These are phyloP conservation scores for Asclepias syriaca DNA, from an alignment of 257 asterid genomes.

Conservation along the genomic window DNA sequence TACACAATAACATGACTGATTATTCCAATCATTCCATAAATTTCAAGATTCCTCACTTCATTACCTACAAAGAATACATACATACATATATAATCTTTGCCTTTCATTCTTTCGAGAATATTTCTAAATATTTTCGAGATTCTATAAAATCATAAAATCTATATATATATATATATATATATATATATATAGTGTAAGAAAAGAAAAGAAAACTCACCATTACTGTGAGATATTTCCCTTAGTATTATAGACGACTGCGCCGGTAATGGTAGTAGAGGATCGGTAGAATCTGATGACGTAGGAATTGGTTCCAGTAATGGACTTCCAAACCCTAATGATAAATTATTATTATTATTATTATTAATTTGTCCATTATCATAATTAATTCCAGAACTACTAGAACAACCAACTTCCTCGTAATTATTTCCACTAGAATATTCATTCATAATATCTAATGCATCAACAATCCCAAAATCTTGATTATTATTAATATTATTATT, in stretches of 20 bases:
- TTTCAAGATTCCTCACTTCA: constrained; percentile 39
- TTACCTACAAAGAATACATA: constrained; percentile 28
- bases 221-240: constrained; percentile 46
- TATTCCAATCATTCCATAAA: constrained; percentile 61
- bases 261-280: constrained; percentile 29
- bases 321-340: constrained; percentile 25
- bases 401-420: too few relatives aligned
- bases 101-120: too few relatives aligned
- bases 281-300: constrained; percentile 30
- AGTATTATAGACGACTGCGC: constrained; percentile 23
- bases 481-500: background rate
- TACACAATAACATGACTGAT: constrained; percentile 55
- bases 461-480: background rate
- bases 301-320: constrained; percentile 20
- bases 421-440: constrained; percentile 16
- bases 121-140: too few relatives aligned
- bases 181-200: too few relatives aligned
- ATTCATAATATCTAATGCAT: background rate
- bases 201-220: constrained; percentile 31
- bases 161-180: too few relatives aligned
- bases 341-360: background rate
- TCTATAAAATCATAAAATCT: too few relatives aligned
- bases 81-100: background rate
- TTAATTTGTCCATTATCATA: constrained; percentile 4
- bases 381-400: constrained; percentile 11